phyloP scores from a whole-genome alignment of 2,329 filamentous ascomycete species.

The Talaromyces piceae region DNA sequence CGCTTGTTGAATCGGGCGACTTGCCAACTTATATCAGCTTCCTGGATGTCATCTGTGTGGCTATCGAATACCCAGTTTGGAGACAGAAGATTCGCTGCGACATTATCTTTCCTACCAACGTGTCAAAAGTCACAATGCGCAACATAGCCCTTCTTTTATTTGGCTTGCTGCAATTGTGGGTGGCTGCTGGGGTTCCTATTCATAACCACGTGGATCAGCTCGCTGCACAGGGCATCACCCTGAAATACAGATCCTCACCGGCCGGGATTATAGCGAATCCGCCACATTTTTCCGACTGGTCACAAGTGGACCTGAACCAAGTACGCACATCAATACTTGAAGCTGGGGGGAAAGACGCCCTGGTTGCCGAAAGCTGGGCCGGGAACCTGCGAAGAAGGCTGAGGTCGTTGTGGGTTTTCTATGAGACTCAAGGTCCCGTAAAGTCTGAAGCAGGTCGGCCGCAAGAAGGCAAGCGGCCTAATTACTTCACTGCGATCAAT shows the following conservation, averaged over 20 bases:
- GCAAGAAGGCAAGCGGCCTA: background rate
- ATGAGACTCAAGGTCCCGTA: constrained; percentile 2
- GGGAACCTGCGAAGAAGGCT: background rate
- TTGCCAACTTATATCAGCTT: too few relatives aligned
- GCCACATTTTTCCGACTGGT: background rate
- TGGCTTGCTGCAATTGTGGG: constrained; percentile 1
- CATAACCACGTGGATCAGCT: background rate
- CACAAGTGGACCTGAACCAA: background rate
- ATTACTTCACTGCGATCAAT: background rate
- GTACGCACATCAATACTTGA: background rate
- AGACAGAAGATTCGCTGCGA: background rate
- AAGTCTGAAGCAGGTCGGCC: background rate
- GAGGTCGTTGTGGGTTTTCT: constrained; percentile 5
- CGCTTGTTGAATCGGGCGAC: too few relatives aligned
- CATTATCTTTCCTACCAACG: background rate
- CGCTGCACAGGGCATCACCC: background rate
- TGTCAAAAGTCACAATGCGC: constrained; percentile 1
- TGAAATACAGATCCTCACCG: background rate
- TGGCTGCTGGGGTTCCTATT: constrained; percentile 2
- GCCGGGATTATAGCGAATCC: background rate
- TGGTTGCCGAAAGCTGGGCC: background rate
- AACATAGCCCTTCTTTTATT: background rate
- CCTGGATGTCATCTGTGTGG: background rate
- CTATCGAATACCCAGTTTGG: background rate
- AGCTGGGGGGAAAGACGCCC: background rate